Evolutionary conservation across 371 early-diverging fungal genomes (phyloP).

Genomic region (Encephalitozoon cuniculi): DNA sequence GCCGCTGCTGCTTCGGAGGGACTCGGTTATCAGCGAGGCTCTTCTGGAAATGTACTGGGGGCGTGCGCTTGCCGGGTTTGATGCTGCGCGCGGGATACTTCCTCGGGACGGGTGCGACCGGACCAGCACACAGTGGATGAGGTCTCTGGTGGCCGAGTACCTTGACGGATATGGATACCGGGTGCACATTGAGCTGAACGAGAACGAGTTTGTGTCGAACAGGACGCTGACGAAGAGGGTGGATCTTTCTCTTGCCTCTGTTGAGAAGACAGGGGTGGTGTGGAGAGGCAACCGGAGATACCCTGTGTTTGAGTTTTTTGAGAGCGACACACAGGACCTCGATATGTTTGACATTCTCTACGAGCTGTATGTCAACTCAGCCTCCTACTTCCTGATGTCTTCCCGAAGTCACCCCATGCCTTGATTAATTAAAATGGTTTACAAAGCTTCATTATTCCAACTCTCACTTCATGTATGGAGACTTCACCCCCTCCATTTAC

Average conservation of each 20-base stretch:
- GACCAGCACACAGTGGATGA: conserved; percentile 26
- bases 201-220: conserved; percentile 51
- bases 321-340: conserved; percentile 18
- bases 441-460: no score
- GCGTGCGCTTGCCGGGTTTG: conserved; percentile 8
- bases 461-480: no score
- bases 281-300: conserved; percentile 43
- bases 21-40: neutral
- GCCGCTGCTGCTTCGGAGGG: conserved; percentile 16
- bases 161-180: conserved; percentile 33
- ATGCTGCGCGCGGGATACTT: neutral
- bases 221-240: conserved; percentile 40
- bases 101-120: neutral
- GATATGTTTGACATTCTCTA: conserved; percentile 55
- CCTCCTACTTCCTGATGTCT: conserved; percentile 30
- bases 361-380: conserved; percentile 45
- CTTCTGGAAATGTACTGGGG: neutral
- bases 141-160: conserved; percentile 46
- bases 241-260: conserved; percentile 9
- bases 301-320: conserved; percentile 44
- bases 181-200: conserved; percentile 36
- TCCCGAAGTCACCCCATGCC: no score
- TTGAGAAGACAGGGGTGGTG: conserved; percentile 21
- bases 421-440: neutral
- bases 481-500: no score